Evolutionary conservation across 2,329 filamentous ascomycete genomes (phyloP), one percentile per base, ranked within the genome.

Genomic region (Talaromyces sp.): DNA sequence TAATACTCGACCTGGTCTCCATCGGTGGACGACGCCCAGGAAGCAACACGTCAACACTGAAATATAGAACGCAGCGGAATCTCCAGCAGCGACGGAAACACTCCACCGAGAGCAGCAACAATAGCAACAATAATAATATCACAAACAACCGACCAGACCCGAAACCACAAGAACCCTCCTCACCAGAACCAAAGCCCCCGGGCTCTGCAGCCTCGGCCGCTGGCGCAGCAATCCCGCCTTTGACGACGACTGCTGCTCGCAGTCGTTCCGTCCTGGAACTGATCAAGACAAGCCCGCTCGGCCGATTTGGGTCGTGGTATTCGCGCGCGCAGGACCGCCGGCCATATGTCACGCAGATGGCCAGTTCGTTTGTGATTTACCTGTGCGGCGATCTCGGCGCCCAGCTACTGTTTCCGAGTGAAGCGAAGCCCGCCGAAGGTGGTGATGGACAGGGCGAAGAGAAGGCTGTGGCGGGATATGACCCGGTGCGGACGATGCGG

Each of bases 301-400:
- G 75, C 11, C 69, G 65, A 43, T 60, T 75, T 7, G 75, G 70
- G 9, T 62, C 69, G 43, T 72, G 72, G 63, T 96, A 95, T 71
- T 86, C 84, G 17, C 83, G 87, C 24, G 84, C 86, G 53, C 91
- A 96, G 76, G 79, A 84, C 56, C 82, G 83, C 55, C 80, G 87
- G 55, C 93, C 93, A 0, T 90, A 91, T 70, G 77, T 83, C n/a
- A 96, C 91, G 10, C 93, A 97, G 78, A 73, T 96, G 63, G 81
- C 82, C 65, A 91, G 85, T 67, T 86, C 89, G 49, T 75, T 96
- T 52, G 81, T 90, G 43, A 91, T 96, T 62, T 96, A 92, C 71
- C 81, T 93, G 43, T 82, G 85, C 55, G 90, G 89, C 9, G 92
- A 96, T 73, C 66, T 95, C 58, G 87, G 86, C 51, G 91, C 91